Conservation (phyloP, 2,329 filamentous ascomycete genomes). For the Nectriaceae sp. region DNA sequence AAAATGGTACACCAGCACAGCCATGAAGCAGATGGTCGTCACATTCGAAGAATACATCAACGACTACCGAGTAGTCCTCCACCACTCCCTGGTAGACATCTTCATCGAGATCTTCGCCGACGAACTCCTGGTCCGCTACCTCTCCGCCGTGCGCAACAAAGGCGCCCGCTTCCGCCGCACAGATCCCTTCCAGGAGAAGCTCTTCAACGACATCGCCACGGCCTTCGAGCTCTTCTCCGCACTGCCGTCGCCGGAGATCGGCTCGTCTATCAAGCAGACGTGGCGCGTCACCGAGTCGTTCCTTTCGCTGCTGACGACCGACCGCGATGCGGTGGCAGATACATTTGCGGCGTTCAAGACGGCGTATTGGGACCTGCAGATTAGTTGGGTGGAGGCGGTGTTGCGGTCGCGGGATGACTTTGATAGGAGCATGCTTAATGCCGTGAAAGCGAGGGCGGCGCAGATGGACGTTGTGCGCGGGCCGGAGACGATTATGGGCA, state of each 20-base stretch:
- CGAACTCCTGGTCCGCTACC: slow-evolving; percentile 84
- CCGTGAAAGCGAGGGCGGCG: slow-evolving; percentile 85
- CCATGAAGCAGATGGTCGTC: slow-evolving; percentile 90
- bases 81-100: slow-evolving; percentile 86
- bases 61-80: slow-evolving; percentile 83
- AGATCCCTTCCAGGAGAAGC: slow-evolving; percentile 89
- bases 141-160: slow-evolving; percentile 83
- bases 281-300: slow-evolving; percentile 92
- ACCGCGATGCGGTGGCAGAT: slow-evolving; percentile 71
- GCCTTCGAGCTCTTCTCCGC: slow-evolving; percentile 86
- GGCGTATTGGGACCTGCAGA: slow-evolving; percentile 90
- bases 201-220: slow-evolving; percentile 88
- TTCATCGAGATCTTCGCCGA: slow-evolving; percentile 92
- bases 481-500: slow-evolving; percentile 91
- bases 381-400: slow-evolving; percentile 94
- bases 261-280: slow-evolving; percentile 77
- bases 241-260: slow-evolving; percentile 70
- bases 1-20: slow-evolving; percentile 82
- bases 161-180: slow-evolving; percentile 82
- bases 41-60: slow-evolving; percentile 94
- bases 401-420: slow-evolving; percentile 88
- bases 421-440: slow-evolving; percentile 84
- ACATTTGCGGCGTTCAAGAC: slow-evolving; percentile 83
- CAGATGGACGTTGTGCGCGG: slow-evolving; percentile 80
- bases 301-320: slow-evolving; percentile 74